These are phyloP conservation scores for Mrakia blollopis DNA, from an alignment of 768 basidiomycete species.

Conservation along the genomic window DNA sequence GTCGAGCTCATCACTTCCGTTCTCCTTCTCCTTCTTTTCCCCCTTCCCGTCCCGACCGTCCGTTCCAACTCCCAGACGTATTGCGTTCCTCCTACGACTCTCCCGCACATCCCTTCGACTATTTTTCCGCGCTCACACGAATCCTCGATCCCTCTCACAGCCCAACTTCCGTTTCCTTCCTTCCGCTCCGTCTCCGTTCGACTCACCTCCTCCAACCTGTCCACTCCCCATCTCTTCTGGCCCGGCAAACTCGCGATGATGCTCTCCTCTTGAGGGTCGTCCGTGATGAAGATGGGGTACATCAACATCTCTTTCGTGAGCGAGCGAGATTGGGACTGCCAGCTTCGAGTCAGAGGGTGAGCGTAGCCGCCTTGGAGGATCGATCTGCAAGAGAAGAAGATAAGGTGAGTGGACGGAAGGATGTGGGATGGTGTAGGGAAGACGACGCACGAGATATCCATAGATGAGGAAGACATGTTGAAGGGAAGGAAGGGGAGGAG, in stretches of 20 bases:
- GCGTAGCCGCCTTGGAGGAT: constrained; percentile 76
- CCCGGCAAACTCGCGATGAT: constrained; percentile 73
- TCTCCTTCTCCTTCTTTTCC: background rate
- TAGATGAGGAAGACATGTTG: too few relatives aligned
- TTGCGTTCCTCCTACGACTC: too few relatives aligned
- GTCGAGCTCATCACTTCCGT: background rate
- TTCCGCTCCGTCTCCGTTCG: background rate
- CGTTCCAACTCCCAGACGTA: too few relatives aligned
- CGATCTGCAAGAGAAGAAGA: constrained; percentile 35
- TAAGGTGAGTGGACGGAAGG: too few relatives aligned
- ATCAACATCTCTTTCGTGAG: constrained; percentile 71
- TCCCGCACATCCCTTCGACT: too few relatives aligned
- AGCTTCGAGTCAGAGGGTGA: constrained; percentile 79
- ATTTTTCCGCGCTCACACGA: background rate
- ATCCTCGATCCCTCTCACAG: too few relatives aligned
- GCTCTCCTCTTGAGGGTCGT: constrained; percentile 79
- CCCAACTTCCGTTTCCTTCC: background rate
- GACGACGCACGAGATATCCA: too few relatives aligned
- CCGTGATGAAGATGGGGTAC: constrained; percentile 98
- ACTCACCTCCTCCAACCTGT: constrained; percentile 62
- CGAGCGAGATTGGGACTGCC: constrained; percentile 67
- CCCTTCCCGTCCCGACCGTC: too few relatives aligned
- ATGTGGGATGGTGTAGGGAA: too few relatives aligned
- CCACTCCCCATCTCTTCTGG: constrained; percentile 92
- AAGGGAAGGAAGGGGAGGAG: background rate